A percentile compares a stretch with the other conserved stretches of the same genome.
Conservation (phyloP, 2,329 filamentous ascomycete species). For the Talaromyces sp. region DNA sequence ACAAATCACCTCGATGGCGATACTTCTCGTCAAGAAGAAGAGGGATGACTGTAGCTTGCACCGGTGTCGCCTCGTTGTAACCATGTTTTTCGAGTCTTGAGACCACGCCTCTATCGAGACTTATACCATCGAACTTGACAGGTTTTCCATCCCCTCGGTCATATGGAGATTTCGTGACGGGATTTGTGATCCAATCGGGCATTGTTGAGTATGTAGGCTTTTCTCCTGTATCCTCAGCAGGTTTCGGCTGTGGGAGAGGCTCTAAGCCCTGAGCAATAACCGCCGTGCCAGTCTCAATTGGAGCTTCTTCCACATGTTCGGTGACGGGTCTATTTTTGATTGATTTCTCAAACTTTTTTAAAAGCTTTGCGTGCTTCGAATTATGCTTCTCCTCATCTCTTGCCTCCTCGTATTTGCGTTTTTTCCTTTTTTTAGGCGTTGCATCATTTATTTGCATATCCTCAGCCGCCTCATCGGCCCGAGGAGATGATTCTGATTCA, state of each 20-base stretch:
- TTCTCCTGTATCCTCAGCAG: constrained; percentile 54
- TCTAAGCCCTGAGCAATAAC: constrained; percentile 58
- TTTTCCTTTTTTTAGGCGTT: neutral
- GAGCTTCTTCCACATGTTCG: constrained; percentile 15
- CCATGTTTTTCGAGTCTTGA: constrained; percentile 64
- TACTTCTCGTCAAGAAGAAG: constrained; percentile 66
- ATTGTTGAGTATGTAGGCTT: constrained; percentile 72
- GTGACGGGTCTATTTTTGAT: constrained; percentile 21
- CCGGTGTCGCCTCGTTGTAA: constrained; percentile 69
- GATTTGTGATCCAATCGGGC: constrained; percentile 75
- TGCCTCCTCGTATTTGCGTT: constrained; percentile 19
- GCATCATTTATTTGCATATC: neutral
- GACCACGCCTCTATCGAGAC: constrained; percentile 59
- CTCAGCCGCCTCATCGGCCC: constrained; percentile 4
- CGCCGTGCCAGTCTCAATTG: constrained; percentile 24
- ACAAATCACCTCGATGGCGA: constrained; percentile 68
- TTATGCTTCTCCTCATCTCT: constrained; percentile 25
- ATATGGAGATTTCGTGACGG: constrained; percentile 64
- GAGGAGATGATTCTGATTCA: neutral
- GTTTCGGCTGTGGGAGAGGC: constrained; percentile 70
- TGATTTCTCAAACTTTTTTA: constrained; percentile 42
- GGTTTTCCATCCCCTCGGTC: constrained; percentile 36
- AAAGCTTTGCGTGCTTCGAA: constrained; percentile 35
- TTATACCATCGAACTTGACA: constrained; percentile 61
- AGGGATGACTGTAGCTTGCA: constrained; percentile 77